Evolutionary conservation across 306 rosid genomes (phyloP).

Genomic region (Hippophae gyantsensis): DNA sequence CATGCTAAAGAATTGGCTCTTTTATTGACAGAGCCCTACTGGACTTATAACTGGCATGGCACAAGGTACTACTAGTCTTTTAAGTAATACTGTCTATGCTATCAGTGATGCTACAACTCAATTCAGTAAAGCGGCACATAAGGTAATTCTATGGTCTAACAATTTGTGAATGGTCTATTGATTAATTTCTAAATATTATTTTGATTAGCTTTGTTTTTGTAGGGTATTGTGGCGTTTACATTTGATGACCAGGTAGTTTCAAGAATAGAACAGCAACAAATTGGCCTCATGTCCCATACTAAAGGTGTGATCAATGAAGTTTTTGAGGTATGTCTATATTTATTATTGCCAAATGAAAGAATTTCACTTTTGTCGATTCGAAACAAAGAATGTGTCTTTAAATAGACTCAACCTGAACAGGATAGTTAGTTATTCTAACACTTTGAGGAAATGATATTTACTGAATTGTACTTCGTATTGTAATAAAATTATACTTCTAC

Average conservation of each 20-base stretch:
- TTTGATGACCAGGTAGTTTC: constrained; percentile 80
- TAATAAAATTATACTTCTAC: too few relatives aligned
- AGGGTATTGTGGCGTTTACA: constrained; percentile 98
- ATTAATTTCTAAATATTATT: constrained; percentile 4
- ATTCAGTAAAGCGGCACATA: constrained; percentile 93
- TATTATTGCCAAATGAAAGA: not conserved
- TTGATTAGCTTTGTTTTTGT: constrained; percentile 12
- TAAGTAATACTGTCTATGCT: constrained; percentile 87
- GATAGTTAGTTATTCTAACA: too few relatives aligned
- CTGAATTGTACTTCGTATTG: too few relatives aligned
- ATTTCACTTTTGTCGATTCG: too few relatives aligned
- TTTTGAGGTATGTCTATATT: constrained; percentile 48
- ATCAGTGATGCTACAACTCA: constrained; percentile 92
- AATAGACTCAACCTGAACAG: too few relatives aligned
- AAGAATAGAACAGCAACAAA: constrained; percentile 56
- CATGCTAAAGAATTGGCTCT: constrained; percentile 9
- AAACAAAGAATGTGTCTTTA: too few relatives aligned
- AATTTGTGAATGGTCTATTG: constrained; percentile 6
- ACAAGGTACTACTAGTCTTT: constrained; percentile 88
- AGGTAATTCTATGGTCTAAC: constrained; percentile 41
- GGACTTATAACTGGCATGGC: constrained; percentile 88
- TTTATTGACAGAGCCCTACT: constrained; percentile 67
- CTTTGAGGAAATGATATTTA: too few relatives aligned
- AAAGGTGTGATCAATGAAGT: constrained; percentile 83
- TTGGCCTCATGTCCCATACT: constrained; percentile 46